phyloP scores from a whole-genome alignment of 2,329 filamentous ascomycete species.

The Colletotrichum trifolii region DNA sequence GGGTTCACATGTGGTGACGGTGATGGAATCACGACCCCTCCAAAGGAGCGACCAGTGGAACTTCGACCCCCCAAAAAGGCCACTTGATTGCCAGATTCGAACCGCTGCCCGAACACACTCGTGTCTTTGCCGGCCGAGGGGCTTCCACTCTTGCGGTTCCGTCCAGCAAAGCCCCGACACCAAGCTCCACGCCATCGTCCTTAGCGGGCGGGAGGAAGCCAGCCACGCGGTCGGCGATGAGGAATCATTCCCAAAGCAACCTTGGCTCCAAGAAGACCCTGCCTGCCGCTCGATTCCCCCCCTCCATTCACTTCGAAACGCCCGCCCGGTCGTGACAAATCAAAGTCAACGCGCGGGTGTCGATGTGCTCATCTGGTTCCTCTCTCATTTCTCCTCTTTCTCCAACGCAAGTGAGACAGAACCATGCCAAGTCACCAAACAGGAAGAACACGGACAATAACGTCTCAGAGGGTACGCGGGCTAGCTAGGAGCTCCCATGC shows the following conservation, averaged over 20 bases:
- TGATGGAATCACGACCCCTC: slow-evolving; percentile 14
- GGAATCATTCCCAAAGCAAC: slow-evolving; percentile 14
- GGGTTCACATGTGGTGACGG: not conserved
- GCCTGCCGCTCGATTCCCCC: too few species aligned
- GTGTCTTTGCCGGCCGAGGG: not conserved
- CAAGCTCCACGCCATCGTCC: slow-evolving; percentile 10
- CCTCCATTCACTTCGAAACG: not conserved
- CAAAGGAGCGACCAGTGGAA: too few species aligned
- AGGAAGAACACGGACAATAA: too few species aligned
- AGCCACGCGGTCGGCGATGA: slow-evolving; percentile 28
- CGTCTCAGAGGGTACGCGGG: too few species aligned
- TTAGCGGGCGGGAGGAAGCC: slow-evolving; percentile 24
- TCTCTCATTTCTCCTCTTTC: too few species aligned
- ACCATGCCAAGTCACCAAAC: too few species aligned
- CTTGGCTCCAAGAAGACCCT: too few species aligned
- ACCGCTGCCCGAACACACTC: not conserved
- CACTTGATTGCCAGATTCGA: too few species aligned
- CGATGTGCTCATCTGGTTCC: not conserved
- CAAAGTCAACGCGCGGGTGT: not conserved
- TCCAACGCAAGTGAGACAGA: slow-evolving; percentile 7
- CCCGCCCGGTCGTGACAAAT: slow-evolving; percentile 9
- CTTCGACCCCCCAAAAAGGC: too few species aligned
- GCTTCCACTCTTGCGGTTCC: too few species aligned
- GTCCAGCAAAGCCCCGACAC: not conserved
- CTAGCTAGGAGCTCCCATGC: too few species aligned